Evolutionary conservation across 2,329 filamentous ascomycete species (phyloP).

Genomic region (Neurospora sp.): DNA sequence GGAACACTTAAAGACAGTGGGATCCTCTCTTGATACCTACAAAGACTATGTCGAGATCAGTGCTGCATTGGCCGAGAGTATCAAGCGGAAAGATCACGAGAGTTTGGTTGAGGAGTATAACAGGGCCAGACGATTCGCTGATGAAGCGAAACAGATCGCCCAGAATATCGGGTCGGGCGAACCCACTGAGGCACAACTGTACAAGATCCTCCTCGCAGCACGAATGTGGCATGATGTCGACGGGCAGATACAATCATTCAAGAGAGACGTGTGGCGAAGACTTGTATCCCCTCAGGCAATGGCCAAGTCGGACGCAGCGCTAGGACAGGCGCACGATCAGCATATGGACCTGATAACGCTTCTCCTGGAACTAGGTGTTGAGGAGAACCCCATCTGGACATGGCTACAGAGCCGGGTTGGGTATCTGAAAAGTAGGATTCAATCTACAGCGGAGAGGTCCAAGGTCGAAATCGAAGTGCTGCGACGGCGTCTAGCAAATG

Average conservation of each 20-base stretch:
- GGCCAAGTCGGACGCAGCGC: slow-evolving; percentile 36
- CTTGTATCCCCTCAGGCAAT: slow-evolving; percentile 58
- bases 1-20: slow-evolving; percentile 69
- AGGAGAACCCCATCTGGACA: slow-evolving; percentile 93
- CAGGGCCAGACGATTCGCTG: slow-evolving; percentile 69
- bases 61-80: slow-evolving; percentile 66
- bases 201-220: slow-evolving; percentile 78
- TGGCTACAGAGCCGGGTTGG: slow-evolving; percentile 90
- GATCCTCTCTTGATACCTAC: slow-evolving; percentile 67
- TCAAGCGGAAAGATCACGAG: slow-evolving; percentile 87
- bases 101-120: slow-evolving; percentile 77
- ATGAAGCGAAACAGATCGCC: slow-evolving; percentile 64
- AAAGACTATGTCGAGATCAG: slow-evolving; percentile 76
- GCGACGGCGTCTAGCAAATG: slow-evolving; percentile 66
- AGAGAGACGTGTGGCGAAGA: slow-evolving; percentile 78
- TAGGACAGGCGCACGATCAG: slow-evolving; percentile 57
- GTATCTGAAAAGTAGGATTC: slow-evolving; percentile 78
- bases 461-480: slow-evolving; percentile 89
- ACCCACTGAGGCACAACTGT: slow-evolving; percentile 68
- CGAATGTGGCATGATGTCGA: slow-evolving; percentile 95
- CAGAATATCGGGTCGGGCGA: slow-evolving; percentile 42
- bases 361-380: slow-evolving; percentile 84
- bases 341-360: slow-evolving; percentile 87
- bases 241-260: slow-evolving; percentile 76
- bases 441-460: slow-evolving; percentile 69